Conservation (phyloP, 441 rosid species). For the Capsella rubella region DNA sequence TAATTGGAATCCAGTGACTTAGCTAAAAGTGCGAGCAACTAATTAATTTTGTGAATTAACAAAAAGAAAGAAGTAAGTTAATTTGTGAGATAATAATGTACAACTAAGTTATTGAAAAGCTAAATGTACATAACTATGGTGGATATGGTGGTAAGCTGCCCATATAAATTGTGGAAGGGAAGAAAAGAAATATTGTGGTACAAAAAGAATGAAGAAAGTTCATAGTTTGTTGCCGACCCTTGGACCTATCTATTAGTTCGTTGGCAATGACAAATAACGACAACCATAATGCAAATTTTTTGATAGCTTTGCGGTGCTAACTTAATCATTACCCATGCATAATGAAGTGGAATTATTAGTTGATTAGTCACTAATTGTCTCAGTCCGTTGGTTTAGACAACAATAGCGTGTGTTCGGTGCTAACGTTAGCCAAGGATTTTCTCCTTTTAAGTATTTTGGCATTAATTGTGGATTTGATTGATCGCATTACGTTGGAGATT, state of each 20-base stretch:
- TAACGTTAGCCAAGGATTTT: background rate
- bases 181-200: slow-evolving; percentile 16
- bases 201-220: slow-evolving; percentile 7
- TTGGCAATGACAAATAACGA: slow-evolving; percentile 26
- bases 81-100: background rate
- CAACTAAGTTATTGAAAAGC: background rate
- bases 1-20: background rate
- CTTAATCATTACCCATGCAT: slow-evolving; percentile 21
- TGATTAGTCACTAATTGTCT: slow-evolving; percentile 19
- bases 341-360: slow-evolving; percentile 21
- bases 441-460: background rate
- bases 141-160: slow-evolving; percentile 1
- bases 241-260: slow-evolving; percentile 24
- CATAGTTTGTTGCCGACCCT: background rate
- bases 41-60: background rate
- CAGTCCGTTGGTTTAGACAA: background rate
- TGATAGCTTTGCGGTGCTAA: slow-evolving; percentile 24
- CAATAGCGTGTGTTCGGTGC: background rate
- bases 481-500: background rate
- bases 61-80: background rate
- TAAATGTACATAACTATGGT: background rate
- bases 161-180: slow-evolving; percentile 8
- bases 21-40: background rate
- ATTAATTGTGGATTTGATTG: background rate
- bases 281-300: slow-evolving; percentile 13